phyloP scores from a whole-genome alignment of 805 yeast species.

The Nakazawaea peltata region DNA sequence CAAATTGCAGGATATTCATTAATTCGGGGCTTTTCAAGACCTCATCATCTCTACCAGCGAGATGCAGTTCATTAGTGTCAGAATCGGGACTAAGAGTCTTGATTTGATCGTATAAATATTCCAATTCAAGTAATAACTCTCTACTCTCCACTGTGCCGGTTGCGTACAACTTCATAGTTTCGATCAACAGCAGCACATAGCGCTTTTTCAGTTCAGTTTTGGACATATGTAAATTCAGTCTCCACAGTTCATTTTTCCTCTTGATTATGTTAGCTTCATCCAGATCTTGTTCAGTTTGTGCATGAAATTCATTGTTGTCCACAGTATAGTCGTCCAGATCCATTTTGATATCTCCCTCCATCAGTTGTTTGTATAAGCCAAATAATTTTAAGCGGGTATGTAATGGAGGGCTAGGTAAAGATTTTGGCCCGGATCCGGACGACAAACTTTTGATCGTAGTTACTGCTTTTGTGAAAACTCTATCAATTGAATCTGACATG shows the following conservation, averaged over 20 bases:
- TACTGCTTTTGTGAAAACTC: constrained; percentile 77
- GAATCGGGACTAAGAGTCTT: constrained; percentile 38
- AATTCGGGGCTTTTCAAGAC: constrained; percentile 9
- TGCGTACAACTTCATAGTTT: constrained; percentile 66
- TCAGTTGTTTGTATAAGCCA: constrained; percentile 84
- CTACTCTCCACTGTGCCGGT: constrained; percentile 59
- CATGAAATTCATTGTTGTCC: constrained; percentile 48
- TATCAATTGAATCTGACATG: constrained; percentile 56
- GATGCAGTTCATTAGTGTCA: background rate
- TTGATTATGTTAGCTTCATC: constrained; percentile 24
- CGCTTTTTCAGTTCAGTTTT: constrained; percentile 66
- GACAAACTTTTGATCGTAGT: constrained; percentile 70
- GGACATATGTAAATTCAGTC: constrained; percentile 57
- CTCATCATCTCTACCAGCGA: background rate
- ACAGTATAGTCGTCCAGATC: constrained; percentile 15
- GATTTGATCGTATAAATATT: constrained; percentile 68
- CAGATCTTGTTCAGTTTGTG: constrained; percentile 49
- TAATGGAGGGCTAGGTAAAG: constrained; percentile 72
- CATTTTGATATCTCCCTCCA: constrained; percentile 66
- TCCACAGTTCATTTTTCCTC: constrained; percentile 85
- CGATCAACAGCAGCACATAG: constrained; percentile 61
- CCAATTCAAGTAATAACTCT: constrained; percentile 59
- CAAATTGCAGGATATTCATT: constrained; percentile 10
- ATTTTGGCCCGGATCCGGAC: constrained; percentile 49
- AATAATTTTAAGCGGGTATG: constrained; percentile 60